These are phyloP conservation scores for Barbarea vulgaris DNA, from an alignment of 345 rosid genomes.

Conservation along the genomic window DNA sequence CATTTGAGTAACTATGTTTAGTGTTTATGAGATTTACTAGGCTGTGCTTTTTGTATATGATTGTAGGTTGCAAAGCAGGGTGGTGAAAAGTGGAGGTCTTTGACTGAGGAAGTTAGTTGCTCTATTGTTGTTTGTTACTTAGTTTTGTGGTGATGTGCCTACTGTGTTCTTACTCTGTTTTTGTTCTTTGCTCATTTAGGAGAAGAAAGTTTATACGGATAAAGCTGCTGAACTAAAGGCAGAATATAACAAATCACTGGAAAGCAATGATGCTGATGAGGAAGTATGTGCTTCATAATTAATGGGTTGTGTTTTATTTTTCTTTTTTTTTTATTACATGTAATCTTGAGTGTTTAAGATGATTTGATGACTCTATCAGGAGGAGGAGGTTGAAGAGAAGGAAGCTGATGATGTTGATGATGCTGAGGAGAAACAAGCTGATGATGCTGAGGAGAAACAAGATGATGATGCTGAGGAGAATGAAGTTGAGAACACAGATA, in stretches of 20 bases:
- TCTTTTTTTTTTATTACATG: neutral
- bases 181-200: slow-evolving; percentile 42
- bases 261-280: slow-evolving; percentile 44
- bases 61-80: slow-evolving; percentile 74
- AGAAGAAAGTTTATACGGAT: slow-evolving; percentile 71
- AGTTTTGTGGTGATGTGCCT: neutral
- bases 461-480: slow-evolving; percentile 37
- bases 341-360: neutral
- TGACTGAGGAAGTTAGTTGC: slow-evolving; percentile 74
- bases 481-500: slow-evolving; percentile 32
- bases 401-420: slow-evolving; percentile 27
- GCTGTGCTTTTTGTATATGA: neutral
- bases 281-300: slow-evolving; percentile 38
- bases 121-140: neutral
- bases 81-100: slow-evolving; percentile 81
- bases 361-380: slow-evolving; percentile 40
- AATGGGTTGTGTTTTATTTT: neutral
- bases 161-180: neutral
- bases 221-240: slow-evolving; percentile 79
- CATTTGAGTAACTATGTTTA: neutral
- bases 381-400: slow-evolving; percentile 35
- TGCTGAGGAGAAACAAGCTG: slow-evolving; percentile 30
- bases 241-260: slow-evolving; percentile 54
- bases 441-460: slow-evolving; percentile 36
- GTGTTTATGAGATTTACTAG: neutral